Percentiles rank a stretch among this genome's conserved stretches.
These are phyloP conservation scores for Cryphonectria parasitica DNA, from an alignment of 2,329 filamentous ascomycete genomes.

Conservation along the genomic window DNA sequence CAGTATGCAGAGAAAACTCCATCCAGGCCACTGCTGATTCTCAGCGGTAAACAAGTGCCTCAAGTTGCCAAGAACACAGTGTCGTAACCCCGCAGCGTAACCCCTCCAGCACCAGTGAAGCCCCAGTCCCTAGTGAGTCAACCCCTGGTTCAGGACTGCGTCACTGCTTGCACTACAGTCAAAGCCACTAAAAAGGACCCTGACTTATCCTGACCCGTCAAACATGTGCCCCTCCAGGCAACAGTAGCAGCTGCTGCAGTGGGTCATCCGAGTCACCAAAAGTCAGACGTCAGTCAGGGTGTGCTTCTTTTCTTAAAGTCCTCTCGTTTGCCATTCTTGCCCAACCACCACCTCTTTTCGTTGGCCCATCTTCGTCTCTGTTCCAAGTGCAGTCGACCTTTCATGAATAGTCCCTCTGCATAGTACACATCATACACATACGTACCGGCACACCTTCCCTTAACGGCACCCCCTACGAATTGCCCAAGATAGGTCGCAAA, in stretches of 20 bases:
- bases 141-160: not conserved
- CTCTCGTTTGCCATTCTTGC: not conserved
- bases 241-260: not conserved
- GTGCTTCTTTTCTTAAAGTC: not conserved
- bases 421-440: not conserved
- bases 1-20: not conserved
- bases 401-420: not conserved
- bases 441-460: not conserved
- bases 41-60: not conserved
- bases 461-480: not conserved
- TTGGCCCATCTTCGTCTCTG: not conserved
- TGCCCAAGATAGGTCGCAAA: slow-evolving; percentile 45
- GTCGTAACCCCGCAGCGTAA: not conserved
- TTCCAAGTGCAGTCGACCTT: not conserved
- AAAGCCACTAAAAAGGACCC: no score
- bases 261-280: not conserved
- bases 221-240: not conserved
- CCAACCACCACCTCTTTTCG: not conserved
- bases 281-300: not conserved
- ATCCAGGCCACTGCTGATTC: no score
- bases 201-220: not conserved
- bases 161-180: no score
- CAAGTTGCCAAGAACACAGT: not conserved
- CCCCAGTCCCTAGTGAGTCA: not conserved
- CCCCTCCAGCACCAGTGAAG: not conserved